Conservation (phyloP, 306 rosid species). For the Hippophae rhamnoides region DNA sequence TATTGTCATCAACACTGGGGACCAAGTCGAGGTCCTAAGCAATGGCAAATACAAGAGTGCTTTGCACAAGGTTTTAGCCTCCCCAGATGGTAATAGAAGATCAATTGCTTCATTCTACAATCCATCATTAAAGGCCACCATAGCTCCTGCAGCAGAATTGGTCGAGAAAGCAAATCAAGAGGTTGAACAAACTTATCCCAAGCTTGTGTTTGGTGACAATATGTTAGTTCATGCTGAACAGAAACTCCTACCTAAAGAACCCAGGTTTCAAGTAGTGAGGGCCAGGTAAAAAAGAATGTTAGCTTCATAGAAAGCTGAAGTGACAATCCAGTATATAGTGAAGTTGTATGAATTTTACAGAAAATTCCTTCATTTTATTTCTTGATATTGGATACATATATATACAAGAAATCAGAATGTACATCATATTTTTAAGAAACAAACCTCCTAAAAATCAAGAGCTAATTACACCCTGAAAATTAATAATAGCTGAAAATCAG, state of each 20-base stretch:
- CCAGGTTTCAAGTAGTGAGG: conserved; percentile 67
- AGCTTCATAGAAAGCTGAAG: conserved; percentile 18
- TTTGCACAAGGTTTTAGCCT: conserved; percentile 74
- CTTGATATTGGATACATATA: too few species aligned
- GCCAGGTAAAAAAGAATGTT: conserved; percentile 32
- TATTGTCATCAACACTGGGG: conserved; percentile 92
- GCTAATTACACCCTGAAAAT: too few species aligned
- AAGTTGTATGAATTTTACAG: too few species aligned
- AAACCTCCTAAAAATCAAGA: too few species aligned
- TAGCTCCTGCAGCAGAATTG: conserved; percentile 67
- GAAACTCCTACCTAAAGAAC: conserved; percentile 90
- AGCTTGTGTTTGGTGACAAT: conserved; percentile 84
- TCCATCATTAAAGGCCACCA: conserved; percentile 76
- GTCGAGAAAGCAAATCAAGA: conserved; percentile 37
- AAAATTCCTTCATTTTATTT: too few species aligned
- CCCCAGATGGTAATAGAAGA: conserved; percentile 57
- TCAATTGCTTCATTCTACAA: conserved; percentile 90
- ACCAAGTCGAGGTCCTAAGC: conserved; percentile 90
- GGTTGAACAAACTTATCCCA: conserved; percentile 53
- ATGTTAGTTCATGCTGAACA: conserved; percentile 75
- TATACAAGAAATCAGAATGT: too few species aligned
- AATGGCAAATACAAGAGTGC: conserved; percentile 89
- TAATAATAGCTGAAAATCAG: too few species aligned
- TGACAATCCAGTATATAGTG: conserved; percentile 5
- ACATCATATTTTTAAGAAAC: too few species aligned